Evolutionary conservation across 306 rosid species (phyloP), one percentile per base, ranked within the genome.

Genomic region (Lupinus albus): DNA sequence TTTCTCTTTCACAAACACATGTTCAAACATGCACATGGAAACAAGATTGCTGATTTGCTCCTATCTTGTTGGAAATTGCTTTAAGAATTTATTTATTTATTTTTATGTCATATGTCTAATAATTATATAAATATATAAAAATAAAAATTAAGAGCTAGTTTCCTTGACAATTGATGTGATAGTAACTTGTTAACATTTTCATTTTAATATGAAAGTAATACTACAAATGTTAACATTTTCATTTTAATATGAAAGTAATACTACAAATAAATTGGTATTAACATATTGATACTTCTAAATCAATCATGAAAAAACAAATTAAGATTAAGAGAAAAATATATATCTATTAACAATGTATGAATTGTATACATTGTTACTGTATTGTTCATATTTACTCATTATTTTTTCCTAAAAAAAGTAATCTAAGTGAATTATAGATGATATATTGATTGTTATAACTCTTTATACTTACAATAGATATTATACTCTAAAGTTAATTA

Each of bases 41-140:
- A 62, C 77, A 62, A 52, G 25, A 16, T 35, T 47, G 49, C 47
- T 11, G 47, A 42, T 42, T 42, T 11, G 47, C 48, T 32, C 41
- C 42, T 10, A 11, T 36, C 28, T 55, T 7, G 64, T 11, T 9
- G 51, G 51, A 39, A 60, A 18, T 8, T 39, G 16, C 32, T 20
- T 11, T 6, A 11, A 42, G n/a, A 42, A 12, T 18, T 7, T 18
- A 41, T 32, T 20, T 41, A 61, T 11, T 42, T 20, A 2, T 15
- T 1, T 17, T 18, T 41, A 11, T 58, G 41, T 32, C 18, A 10
- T 18, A 20, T n/a, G 12, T 47, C 5, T 41, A 13, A 8, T 56
- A 4, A 44, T 69, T 50, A 2, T 6, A 55, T 32, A 56, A 4
- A 15, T 45, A 12, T 42, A 9, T 11, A 41, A 61, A 61, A 18